phyloP scores from a whole-genome alignment of 2,329 filamentous ascomycete genomes.

The Xylaria sp. region DNA sequence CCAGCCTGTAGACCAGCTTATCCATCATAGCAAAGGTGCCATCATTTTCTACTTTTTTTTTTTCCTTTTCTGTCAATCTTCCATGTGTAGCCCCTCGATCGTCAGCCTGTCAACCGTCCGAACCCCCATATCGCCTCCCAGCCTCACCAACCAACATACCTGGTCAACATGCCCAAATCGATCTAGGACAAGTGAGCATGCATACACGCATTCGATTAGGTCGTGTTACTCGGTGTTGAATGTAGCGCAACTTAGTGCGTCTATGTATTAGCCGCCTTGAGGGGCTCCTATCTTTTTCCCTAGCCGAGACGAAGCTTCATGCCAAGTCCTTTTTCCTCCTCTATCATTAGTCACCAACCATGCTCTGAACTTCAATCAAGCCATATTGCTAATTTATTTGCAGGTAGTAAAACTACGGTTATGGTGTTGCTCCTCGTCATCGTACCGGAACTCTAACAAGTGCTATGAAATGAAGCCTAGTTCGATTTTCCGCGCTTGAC shows the following conservation, averaged over 20 bases:
- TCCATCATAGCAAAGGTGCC: slow-evolving; percentile 17
- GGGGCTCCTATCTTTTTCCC: no score
- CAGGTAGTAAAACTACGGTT: slow-evolving; percentile 22
- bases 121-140: no score
- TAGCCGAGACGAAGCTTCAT: no score
- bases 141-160: no score
- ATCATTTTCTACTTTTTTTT: not conserved
- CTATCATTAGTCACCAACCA: no score
- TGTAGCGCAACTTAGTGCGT: no score
- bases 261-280: no score
- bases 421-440: not conserved
- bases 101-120: not conserved
- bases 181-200: not conserved
- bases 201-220: not conserved
- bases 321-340: not conserved
- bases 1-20: not conserved
- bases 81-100: not conserved
- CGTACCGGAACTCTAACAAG: not conserved
- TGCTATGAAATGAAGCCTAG: slow-evolving; percentile 2
- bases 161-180: not conserved
- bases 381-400: slow-evolving; percentile 9
- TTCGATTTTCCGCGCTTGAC: not conserved
- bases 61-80: not conserved
- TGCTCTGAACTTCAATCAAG: not conserved
- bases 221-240: not conserved